Base-by-base conservation (phyloP, 805 yeast genomes). In the Wickerhamiella shivajii region DNA sequence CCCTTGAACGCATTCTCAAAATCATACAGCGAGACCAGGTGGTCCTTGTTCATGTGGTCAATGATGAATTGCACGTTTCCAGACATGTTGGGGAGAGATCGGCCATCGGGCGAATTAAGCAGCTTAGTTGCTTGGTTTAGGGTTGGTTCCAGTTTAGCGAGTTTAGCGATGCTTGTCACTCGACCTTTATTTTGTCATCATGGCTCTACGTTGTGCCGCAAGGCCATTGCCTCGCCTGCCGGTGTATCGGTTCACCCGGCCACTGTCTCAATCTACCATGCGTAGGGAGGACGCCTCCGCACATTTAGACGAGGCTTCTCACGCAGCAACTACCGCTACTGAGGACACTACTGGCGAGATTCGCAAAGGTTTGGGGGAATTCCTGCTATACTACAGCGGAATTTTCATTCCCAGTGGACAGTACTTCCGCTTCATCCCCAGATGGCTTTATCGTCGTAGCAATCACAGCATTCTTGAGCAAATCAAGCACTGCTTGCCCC, bases 401-500 rank as follows among this genome's bases (percentile, higher is more conserved):
- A 27, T 35, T 24, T 38, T 31, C 16, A 19, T 34, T 10, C 39
- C 38, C n/a, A 27, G 29, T 12, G 33, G 36, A 29, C 27, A 28
- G 26, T 27, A 25, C 25, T 26, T 20, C 12, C 28, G 27, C 21
- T 29, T 32, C 18, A 14, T 37, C 9, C 39, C 41, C 8, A 8
- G 16, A 7, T 31, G 32, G 13, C 8, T 35, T 8, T 28, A 27
- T 13, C 24, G 33, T 3, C 18, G 28, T n/a, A 6, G 28, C 12
- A 24, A 29, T 4, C 24, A 27, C 21, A 6, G 27, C 12, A 13
- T 27, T 3, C 15, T 20, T 4, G 21, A 32, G 10, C 11, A 21
- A 10, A 19, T 31, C 8, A 21, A 17, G 13, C 12, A 31, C 12
- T 36, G 46, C n/a, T 29, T 53, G 13, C 55, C 57, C 11, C 22